Evolutionary conservation across 2,329 filamentous ascomycete genomes (phyloP).

Genomic region (Colletotrichum musicola): DNA sequence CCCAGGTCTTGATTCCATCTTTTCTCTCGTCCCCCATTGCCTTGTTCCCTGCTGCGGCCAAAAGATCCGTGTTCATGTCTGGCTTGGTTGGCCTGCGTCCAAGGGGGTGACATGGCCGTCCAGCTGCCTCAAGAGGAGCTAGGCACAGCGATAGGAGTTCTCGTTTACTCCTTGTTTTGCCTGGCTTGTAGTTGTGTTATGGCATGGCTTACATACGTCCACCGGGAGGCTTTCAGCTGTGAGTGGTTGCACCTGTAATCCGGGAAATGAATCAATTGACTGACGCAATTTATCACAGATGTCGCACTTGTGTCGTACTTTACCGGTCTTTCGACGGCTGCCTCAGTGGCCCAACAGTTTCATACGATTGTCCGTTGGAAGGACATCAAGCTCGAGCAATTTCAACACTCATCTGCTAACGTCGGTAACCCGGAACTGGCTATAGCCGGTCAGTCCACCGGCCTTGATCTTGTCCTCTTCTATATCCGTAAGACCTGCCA

Average conservation of each 20-base stretch:
- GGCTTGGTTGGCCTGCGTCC: conserved; percentile 16
- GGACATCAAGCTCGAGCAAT: conserved; percentile 55
- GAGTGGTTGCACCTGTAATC: conserved; percentile 40
- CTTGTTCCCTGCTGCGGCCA: conserved; percentile 27
- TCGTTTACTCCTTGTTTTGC: conserved; percentile 53
- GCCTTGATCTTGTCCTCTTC: conserved; percentile 57
- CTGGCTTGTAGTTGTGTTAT: conserved; percentile 48
- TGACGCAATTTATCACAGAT: conserved; percentile 47
- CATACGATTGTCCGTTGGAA: conserved; percentile 56
- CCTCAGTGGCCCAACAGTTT: conserved; percentile 57
- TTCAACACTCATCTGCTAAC: conserved; percentile 50
- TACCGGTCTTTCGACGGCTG: conserved; percentile 51
- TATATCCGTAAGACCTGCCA: conserved; percentile 57
- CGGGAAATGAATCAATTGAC: background rate
- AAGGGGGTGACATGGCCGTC: conserved; percentile 49
- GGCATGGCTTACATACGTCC: conserved; percentile 53
- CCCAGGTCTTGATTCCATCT: conserved; percentile 32
- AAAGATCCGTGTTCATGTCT: conserved; percentile 34
- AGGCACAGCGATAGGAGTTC: conserved; percentile 48
- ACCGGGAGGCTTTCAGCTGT: conserved; percentile 57
- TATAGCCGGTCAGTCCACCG: conserved; percentile 55
- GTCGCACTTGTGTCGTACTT: conserved; percentile 55
- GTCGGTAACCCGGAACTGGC: conserved; percentile 55
- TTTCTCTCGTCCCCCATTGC: conserved; percentile 21
- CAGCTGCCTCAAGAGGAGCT: conserved; percentile 51